Evolutionary conservation across 2,329 filamentous ascomycete genomes (phyloP), one percentile per base, ranked within the genome.

Genomic region (Zymoseptoria passerinii): DNA sequence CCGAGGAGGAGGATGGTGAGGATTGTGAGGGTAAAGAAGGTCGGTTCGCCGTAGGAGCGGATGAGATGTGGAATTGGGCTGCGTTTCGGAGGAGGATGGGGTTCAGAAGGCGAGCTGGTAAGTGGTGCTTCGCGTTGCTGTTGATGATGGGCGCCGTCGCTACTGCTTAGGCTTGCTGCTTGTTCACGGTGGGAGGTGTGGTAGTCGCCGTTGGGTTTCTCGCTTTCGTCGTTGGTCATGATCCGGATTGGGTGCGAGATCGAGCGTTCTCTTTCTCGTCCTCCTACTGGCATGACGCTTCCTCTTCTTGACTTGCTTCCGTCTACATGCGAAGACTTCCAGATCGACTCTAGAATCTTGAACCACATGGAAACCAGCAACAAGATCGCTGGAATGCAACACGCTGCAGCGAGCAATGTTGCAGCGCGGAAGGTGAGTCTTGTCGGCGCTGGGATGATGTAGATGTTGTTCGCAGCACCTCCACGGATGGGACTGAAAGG

Each of bases 301-400:
- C 16, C 28, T 52, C 16, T 52, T n/a, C 20, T 52, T 18, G 13
- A 57, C 50, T 27, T 49, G 16, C 9, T 27, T 49, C 23, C 50
- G 3, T 52, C 20, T 52, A 13, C 16, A 28, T 27, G 23, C 18
- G 50, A 52, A 52, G 50, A 9, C 61, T 77, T 81, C 81, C 82
- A 85, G 59, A 86, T 86, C 53, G 80, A 78, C 60, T 85, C 79
- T 1, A 85, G 69, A 4, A 88, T 85, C 65, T 84, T 86, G 61
- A 83, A 81, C 80, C 81, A 83, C 71, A 83, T 86, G 0, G 80
- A 83, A 0, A 83, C 74, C 8, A 87, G 71, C 8, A 82, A 84
- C 0, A 88, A 71, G 8, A 87, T 79, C 1, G 84, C 82, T 0
- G 84, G 83, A 2, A 88, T 80, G 58, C 83, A 87, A 60, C 83